Conservation (phyloP, 2,329 filamentous ascomycete genomes). For the Botrytis byssoidea region DNA sequence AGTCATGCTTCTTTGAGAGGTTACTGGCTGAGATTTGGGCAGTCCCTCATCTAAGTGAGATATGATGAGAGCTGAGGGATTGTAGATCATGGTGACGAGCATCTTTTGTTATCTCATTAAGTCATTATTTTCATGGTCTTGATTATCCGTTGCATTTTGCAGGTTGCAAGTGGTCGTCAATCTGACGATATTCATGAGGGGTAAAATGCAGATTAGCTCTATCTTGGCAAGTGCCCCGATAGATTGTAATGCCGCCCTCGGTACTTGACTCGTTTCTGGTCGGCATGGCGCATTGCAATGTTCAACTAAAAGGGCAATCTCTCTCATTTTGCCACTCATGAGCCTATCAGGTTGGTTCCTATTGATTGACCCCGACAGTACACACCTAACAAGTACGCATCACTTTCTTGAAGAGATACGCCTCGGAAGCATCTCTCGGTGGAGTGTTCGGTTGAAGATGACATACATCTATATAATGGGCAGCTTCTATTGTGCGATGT, state of each 20-base stretch:
- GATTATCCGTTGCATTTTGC: neutral
- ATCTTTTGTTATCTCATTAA: neutral
- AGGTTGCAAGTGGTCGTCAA: no score
- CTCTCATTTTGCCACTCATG: neutral
- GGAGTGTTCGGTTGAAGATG: neutral
- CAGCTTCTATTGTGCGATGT: neutral
- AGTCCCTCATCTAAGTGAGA: neutral
- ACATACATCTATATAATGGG: neutral
- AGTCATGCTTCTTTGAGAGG: neutral
- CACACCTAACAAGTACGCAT: neutral
- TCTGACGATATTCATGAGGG: neutral
- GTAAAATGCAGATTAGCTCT: neutral
- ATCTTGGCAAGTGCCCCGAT: neutral
- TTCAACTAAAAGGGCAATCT: neutral
- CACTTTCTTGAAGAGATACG: neutral
- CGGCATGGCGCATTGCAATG: no score
- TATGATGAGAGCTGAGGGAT: neutral
- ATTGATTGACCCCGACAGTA: neutral
- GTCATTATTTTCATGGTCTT: neutral
- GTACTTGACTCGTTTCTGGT: neutral
- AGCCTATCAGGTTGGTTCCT: neutral
- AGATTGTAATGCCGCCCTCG: no score
- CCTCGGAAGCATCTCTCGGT: neutral
- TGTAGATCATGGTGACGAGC: neutral
- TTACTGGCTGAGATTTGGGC: no score